Evolutionary conservation across 176 grass and related monocot genomes (phyloP).

Genomic region (Paspalum vaginatum): DNA sequence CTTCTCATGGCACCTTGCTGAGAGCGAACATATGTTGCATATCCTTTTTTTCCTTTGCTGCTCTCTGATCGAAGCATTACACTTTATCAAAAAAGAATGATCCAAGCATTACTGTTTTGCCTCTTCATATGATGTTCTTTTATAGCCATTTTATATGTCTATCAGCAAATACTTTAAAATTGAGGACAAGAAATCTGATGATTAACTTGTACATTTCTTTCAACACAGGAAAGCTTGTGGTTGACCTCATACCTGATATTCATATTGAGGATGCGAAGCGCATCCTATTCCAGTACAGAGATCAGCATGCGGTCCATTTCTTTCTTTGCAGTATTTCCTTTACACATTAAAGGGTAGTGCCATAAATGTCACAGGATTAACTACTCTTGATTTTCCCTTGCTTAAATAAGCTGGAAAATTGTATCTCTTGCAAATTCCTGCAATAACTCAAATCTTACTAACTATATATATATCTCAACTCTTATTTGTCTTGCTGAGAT

Average conservation of each 20-base stretch:
- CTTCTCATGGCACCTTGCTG: constrained; percentile 15
- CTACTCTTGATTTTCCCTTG: constrained; percentile 22
- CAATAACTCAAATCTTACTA: neutral
- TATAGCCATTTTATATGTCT: neutral
- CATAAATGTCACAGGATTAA: neutral
- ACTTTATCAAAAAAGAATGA: neutral
- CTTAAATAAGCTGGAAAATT: constrained; percentile 23
- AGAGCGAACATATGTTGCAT: neutral
- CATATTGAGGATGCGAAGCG: constrained; percentile 74
- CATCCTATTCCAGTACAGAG: constrained; percentile 74
- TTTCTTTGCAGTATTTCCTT: neutral
- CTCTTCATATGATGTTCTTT: constrained; percentile 17
- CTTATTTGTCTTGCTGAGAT: neutral
- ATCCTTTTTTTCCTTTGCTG: neutral
- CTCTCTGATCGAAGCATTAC: neutral
- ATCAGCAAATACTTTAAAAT: constrained; percentile 19
- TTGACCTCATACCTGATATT: constrained; percentile 89
- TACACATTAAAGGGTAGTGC: neutral
- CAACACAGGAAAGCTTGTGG: constrained; percentile 69
- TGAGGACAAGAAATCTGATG: neutral
- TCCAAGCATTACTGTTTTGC: neutral
- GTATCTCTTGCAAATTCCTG: neutral
- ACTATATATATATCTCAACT: neutral
- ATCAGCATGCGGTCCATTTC: constrained; percentile 65
- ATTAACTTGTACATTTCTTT: constrained; percentile 23